Conservation (phyloP, 352 stramenopile species). For the Phytopythium litorale region DNA sequence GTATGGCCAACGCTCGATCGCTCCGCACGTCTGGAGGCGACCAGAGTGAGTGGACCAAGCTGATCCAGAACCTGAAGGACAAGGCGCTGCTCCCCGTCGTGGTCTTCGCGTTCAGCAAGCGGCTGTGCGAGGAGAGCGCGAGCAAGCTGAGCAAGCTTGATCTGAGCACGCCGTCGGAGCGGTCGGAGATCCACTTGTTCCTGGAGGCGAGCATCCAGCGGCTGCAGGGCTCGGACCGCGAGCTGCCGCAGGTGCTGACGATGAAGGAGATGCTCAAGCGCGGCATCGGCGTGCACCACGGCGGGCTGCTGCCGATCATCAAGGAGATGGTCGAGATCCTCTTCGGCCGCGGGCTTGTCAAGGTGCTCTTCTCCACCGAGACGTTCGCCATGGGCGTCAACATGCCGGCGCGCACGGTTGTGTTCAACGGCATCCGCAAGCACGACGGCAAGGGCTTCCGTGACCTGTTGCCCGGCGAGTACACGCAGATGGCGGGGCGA, state of each 20-base stretch:
- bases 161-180: conserved; percentile 62
- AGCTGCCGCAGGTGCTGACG: conserved; percentile 97
- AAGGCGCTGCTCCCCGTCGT: conserved; percentile 94
- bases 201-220: conserved; percentile 71
- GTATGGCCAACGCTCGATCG: conserved; percentile 36
- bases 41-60: conserved; percentile 86
- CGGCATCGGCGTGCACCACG: conserved; percentile 97
- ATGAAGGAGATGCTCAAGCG: conserved; percentile 96
- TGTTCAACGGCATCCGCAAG: conserved; percentile 98
- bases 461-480: conserved; percentile 86
- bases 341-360: conserved; percentile 96
- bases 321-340: conserved; percentile 99
- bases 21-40: conserved; percentile 59
- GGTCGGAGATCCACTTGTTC: conserved; percentile 84
- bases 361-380: conserved; percentile 98
- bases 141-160: conserved; percentile 75
- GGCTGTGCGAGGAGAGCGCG: conserved; percentile 77
- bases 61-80: conserved; percentile 85
- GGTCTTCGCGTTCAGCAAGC: conserved; percentile 92
- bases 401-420: conserved; percentile 96
- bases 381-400: conserved; percentile 99
- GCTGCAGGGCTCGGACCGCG: conserved; percentile 93
- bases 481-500: conserved; percentile 97
- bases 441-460: conserved; percentile 95
- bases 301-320: conserved; percentile 96